Evolutionary conservation across 495 filamentous ascomycete species (phyloP), one percentile per base, ranked within the genome.

Genomic region (Penicillium dipodomyicola): DNA sequence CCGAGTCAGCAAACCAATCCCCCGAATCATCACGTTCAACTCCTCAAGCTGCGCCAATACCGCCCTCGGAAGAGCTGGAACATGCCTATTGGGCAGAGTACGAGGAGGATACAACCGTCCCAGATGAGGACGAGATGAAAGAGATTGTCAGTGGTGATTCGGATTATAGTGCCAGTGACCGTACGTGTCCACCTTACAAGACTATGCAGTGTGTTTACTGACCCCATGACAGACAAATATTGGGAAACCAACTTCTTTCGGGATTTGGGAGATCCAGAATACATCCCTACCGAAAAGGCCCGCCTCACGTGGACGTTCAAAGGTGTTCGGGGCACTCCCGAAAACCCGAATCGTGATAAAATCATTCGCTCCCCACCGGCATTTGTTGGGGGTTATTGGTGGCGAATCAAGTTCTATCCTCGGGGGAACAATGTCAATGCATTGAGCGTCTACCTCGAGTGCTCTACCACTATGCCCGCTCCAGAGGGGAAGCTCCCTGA

Each of bases 381-480:
- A 5, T 76, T 71, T 50, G 72, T 87, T 55, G 85, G 82, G 2
- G 84, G 81, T 35, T 83, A 82, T 58, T 85, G 85, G 68, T 87
- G 84, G 84, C 83, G 80, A 20, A 83, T 88, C 70, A 87, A 87
- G 63, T 86, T 86, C 69, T 88, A 83, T 58, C 85, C 85, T 15
- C 77, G 79, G 42, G 85, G 85, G 19, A 87, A 87, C 65, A 80
- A 83, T 61, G 82, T 82, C 3, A 75, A 81, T 52, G 78, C 79
- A n/a, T 57, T 87, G 49, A 87, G 84, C 57, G 67, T 86, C 29
- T 87, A 87, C 56, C 69, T 88, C 15, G 85, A 87, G 67, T 85
- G 83, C 65, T 81, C 84, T 2, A 57, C 66, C 60, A 77, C 74
- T 0, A 65, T 70, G 68, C 81, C 76, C 22, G 51, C 57, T 14